Percentiles rank a stretch among this genome's conserved stretches.
Evolutionary conservation across 192 early-diverging fungal genomes (phyloP).

Genomic region (Chytriomyces sp.): DNA sequence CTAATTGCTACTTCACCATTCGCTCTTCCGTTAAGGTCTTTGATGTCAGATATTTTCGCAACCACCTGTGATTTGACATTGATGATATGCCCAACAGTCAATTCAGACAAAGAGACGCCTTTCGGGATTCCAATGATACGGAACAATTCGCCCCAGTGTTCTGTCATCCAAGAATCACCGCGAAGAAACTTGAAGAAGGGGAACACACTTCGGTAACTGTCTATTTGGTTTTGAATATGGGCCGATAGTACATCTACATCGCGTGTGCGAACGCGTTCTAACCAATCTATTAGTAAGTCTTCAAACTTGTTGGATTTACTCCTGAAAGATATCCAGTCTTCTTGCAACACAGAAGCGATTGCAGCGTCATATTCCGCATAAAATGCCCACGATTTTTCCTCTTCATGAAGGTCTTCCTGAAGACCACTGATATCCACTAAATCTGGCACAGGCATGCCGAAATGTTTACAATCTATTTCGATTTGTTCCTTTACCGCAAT

Average conservation of each 20-base stretch:
- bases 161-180: constrained; percentile 59
- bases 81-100: constrained; percentile 51
- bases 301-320: constrained; percentile 47
- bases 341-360: constrained; percentile 26
- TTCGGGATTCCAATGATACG: constrained; percentile 44
- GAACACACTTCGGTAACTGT: constrained; percentile 37
- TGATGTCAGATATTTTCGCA: constrained; percentile 47
- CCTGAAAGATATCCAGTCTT: constrained; percentile 63
- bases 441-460: constrained; percentile 44
- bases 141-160: constrained; percentile 63
- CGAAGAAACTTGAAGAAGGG: constrained; percentile 55
- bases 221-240: constrained; percentile 46
- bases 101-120: constrained; percentile 44
- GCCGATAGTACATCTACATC: constrained; percentile 39
- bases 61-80: constrained; percentile 34
- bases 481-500: constrained; percentile 42
- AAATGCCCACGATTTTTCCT: constrained; percentile 46
- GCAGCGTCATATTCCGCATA: constrained; percentile 39
- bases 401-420: constrained; percentile 27
- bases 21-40: constrained; percentile 58
- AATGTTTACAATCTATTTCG: constrained; percentile 48
- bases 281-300: constrained; percentile 48
- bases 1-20: constrained; percentile 60
- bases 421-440: constrained; percentile 43
- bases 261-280: constrained; percentile 36